phyloP scores from a whole-genome alignment of 805 yeast species.

The Sporopachydermia quercuum region DNA sequence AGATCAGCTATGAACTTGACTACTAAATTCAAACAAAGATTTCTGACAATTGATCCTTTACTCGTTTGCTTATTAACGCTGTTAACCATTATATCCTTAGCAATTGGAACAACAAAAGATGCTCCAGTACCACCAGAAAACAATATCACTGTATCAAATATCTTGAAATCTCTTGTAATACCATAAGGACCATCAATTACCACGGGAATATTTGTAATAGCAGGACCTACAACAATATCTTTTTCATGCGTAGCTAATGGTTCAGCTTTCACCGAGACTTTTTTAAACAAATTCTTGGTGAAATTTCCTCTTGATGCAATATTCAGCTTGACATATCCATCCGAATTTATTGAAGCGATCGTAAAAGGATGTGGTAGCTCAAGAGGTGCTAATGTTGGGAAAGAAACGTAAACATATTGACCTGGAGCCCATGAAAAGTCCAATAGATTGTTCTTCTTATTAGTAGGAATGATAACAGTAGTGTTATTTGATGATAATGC shows the following conservation, averaged over 20 bases:
- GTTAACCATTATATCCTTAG: neutral
- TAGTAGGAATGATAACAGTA: neutral
- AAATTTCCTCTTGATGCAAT: neutral
- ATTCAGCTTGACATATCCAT: neutral
- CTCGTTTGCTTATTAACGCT: conserved; percentile 7
- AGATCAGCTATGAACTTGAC: neutral
- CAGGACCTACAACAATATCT: neutral
- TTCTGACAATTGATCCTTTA: neutral
- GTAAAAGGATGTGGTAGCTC: conserved; percentile 12
- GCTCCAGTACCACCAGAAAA: neutral
- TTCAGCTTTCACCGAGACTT: neutral
- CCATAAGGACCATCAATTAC: neutral
- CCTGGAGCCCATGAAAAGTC: conserved; percentile 11
- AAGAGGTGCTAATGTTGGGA: conserved; percentile 9
- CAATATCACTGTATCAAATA: neutral
- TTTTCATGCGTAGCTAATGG: neutral
- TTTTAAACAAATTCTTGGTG: neutral
- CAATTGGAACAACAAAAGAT: neutral
- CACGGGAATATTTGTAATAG: neutral
- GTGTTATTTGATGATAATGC: neutral
- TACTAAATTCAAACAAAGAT: neutral
- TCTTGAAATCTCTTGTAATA: neutral
- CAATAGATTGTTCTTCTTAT: neutral
- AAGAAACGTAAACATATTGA: conserved; percentile 8
- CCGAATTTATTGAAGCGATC: neutral